Evolutionary conservation across 2,329 filamentous ascomycete genomes (phyloP), one percentile per base, ranked within the genome.

Genomic region (Pseudonectria buxi): DNA sequence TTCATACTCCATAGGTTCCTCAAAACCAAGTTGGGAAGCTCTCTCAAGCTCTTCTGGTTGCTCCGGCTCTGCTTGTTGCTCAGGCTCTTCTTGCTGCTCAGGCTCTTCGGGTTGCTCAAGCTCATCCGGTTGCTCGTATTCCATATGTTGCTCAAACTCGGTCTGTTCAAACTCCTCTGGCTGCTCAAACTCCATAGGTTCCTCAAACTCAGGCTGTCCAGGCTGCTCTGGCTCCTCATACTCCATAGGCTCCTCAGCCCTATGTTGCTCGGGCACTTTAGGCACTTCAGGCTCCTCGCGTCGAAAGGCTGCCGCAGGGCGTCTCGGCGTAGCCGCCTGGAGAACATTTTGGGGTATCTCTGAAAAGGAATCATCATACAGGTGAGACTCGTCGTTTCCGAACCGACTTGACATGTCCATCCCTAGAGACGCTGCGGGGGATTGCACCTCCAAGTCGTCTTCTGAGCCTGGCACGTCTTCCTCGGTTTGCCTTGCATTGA

Each of bases 341-440:
- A 77, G 63, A 3, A 75, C 57, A 4, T 55, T 62, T 12, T 71
- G 65, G 1, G 74, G 71, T 12, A 77, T 72, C 33, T 74, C 71
- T 0, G 73, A 77, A 44, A 77, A 78, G 0, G 72, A 74, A 42
- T 77, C 73, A 1, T 76, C 69, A 29, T 74, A 72, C 18, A 54
- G 32, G 26, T 54, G 56, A 3, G 57, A 51, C 14, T 62, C 56
- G 2, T 61, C 54, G 2, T 55, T 47, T 3, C 50, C 50, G 1
- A 44, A 33, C 9, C 26, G 30, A 5, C 29, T 40, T 22, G 49
- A 36, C 25, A 24, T 32, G 31, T 29, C 22, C 32, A 12, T 37
- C 11, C 31, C 30, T 18, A 39, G 32, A 28, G 44, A 26, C 7
- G 34, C 36, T 7, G 41, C 16, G 11, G 40, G 28, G 11, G 40